Evolutionary conservation across 2,329 filamentous ascomycete species (phyloP).

Genomic region (Colletotrichum gloeosporioides): DNA sequence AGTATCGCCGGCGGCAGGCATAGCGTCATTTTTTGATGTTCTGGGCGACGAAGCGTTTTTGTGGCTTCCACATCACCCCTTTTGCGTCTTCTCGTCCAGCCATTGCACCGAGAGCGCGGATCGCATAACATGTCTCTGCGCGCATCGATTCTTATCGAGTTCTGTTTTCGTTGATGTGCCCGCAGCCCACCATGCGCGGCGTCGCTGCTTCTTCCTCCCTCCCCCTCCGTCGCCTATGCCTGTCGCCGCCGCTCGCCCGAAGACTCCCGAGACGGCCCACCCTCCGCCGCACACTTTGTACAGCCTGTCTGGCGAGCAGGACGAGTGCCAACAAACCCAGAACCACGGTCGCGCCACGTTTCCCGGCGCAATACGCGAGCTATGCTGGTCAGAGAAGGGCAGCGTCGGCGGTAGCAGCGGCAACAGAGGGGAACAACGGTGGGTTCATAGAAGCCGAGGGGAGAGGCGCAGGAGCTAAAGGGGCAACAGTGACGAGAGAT

Average conservation of each 20-base stretch:
- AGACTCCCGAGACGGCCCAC: neutral
- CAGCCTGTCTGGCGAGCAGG: neutral
- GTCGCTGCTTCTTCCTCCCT: neutral
- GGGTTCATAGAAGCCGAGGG: neutral
- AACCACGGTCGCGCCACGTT: no score
- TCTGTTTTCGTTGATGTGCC: neutral
- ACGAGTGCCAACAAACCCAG: neutral
- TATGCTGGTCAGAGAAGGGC: slow-evolving; percentile 3
- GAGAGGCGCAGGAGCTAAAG: neutral
- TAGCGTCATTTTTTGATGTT: slow-evolving; percentile 15
- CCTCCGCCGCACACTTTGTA: neutral
- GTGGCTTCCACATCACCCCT: neutral
- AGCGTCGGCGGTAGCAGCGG: slow-evolving; percentile 17
- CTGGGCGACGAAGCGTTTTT: neutral
- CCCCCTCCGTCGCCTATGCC: slow-evolving; percentile 4
- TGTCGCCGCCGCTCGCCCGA: neutral
- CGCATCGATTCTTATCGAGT: slow-evolving; percentile 2
- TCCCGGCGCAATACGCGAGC: neutral
- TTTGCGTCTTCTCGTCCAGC: neutral
- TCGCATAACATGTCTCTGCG: slow-evolving; percentile 10
- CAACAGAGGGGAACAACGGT: slow-evolving; percentile 7
- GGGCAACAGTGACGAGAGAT: slow-evolving; percentile 25
- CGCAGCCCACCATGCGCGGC: slow-evolving; percentile 8
- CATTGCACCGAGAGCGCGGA: slow-evolving; percentile 8
- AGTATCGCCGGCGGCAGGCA: slow-evolving; percentile 15